Percentiles rank a stretch among this genome's conserved stretches.
Evolutionary conservation across 805 yeast genomes (phyloP).

Genomic region (Cyberlindnera maclurae): DNA sequence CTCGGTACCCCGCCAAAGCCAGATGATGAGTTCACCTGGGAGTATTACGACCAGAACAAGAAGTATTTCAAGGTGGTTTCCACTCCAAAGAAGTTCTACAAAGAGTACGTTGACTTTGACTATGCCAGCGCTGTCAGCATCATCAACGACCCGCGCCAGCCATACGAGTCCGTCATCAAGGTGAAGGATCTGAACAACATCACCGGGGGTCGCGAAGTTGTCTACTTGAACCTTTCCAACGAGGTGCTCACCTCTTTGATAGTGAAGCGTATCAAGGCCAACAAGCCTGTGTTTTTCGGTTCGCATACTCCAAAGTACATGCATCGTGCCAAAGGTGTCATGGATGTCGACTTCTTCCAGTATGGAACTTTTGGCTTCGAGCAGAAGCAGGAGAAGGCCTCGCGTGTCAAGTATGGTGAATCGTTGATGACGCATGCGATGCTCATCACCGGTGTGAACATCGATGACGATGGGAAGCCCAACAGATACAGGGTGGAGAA

Average conservation of each 20-base stretch:
- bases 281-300: slow-evolving; percentile 83
- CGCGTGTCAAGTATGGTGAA: slow-evolving; percentile 62
- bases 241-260: slow-evolving; percentile 52
- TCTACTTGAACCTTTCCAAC: slow-evolving; percentile 63
- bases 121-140: slow-evolving; percentile 52
- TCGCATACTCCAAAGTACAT: slow-evolving; percentile 80
- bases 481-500: slow-evolving; percentile 68
- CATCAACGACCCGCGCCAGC: slow-evolving; percentile 78
- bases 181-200: slow-evolving; percentile 75
- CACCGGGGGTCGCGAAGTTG: slow-evolving; percentile 59
- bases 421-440: slow-evolving; percentile 88
- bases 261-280: slow-evolving; percentile 58
- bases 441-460: slow-evolving; percentile 76
- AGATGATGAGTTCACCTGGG: slow-evolving; percentile 63
- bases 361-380: slow-evolving; percentile 48
- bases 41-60: slow-evolving; percentile 64
- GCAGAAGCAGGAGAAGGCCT: slow-evolving; percentile 49
- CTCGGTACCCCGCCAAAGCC: slow-evolving; percentile 80
- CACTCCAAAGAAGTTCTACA: slow-evolving; percentile 61
- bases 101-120: slow-evolving; percentile 44
- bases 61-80: slow-evolving; percentile 40
- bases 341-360: slow-evolving; percentile 67
- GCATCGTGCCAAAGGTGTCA: slow-evolving; percentile 54
- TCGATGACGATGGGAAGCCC: slow-evolving; percentile 55
- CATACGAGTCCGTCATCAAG: slow-evolving; percentile 52